Percentiles rank a stretch among this genome's conserved stretches.
These are phyloP conservation scores for Leucoagaricus sp. DNA, from an alignment of 1,284 basidiomycete genomes.

Conservation along the genomic window DNA sequence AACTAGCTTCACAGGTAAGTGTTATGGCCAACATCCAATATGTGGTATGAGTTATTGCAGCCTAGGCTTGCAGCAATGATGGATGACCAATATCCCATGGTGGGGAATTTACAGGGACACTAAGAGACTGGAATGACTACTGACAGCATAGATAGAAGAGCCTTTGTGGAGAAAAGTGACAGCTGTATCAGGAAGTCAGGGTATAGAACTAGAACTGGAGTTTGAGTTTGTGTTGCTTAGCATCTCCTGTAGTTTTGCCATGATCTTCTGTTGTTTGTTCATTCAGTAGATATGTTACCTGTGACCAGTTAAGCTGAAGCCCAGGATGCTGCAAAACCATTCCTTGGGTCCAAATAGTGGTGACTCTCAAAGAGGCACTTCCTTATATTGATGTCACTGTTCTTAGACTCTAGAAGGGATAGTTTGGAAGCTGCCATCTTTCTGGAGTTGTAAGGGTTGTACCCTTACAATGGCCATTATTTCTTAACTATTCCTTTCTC, in stretches of 20 bases:
- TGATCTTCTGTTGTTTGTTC: background rate
- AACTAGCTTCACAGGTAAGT: too few species aligned
- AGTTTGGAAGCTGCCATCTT: conserved; percentile 52
- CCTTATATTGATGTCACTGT: conserved; percentile 47
- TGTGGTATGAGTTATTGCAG: too few species aligned
- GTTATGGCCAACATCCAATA: too few species aligned
- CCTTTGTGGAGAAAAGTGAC: background rate
- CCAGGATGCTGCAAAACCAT: conserved; percentile 51
- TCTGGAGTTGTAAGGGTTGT: too few species aligned
- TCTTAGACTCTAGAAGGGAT: conserved; percentile 70
- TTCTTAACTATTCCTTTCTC: too few species aligned
- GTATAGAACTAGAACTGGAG: background rate
- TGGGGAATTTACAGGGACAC: too few species aligned
- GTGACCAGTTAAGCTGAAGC: conserved; percentile 19
- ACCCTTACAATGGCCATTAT: too few species aligned
- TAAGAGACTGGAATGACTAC: conserved; percentile 12
- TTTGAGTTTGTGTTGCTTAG: too few species aligned
- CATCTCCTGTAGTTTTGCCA: too few species aligned
- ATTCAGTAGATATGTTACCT: conserved; percentile 1
- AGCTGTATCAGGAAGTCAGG: background rate
- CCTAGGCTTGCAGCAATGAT: too few species aligned
- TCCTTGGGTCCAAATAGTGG: too few species aligned
- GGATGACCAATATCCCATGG: too few species aligned
- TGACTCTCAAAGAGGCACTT: conserved; percentile 81
- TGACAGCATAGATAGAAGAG: background rate